These are phyloP conservation scores for Pouteria glomerata DNA, from an alignment of 148 eudicot genomes.

Conservation along the genomic window DNA sequence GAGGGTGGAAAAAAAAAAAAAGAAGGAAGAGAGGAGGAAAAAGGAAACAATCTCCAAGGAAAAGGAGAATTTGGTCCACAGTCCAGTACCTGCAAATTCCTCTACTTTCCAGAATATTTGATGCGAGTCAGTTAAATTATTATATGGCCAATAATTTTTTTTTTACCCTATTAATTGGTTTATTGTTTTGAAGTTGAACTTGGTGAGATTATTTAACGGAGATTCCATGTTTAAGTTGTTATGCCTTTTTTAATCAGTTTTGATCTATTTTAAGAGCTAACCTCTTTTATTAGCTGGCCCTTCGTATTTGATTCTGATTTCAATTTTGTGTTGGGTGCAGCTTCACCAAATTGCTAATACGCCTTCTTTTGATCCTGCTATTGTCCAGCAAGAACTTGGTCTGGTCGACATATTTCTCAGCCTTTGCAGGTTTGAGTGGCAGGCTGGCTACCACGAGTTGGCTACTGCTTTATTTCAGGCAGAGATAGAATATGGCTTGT, in stretches of 20 bases:
- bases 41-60: neutral
- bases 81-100: neutral
- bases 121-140: neutral
- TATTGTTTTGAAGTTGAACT: neutral
- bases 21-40: too few relatives aligned
- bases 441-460: constrained; percentile 91
- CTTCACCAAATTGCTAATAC: constrained; percentile 33
- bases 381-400: constrained; percentile 62
- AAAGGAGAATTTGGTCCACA: neutral
- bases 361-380: constrained; percentile 32
- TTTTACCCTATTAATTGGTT: neutral
- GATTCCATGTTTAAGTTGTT: neutral
- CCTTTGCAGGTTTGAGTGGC: constrained; percentile 97
- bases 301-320: neutral
- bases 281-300: neutral
- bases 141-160: neutral
- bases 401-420: constrained; percentile 72
- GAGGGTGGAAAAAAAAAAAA: too few relatives aligned
- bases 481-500: constrained; percentile 80
- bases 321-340: constrained; percentile 35
- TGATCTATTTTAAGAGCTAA: neutral
- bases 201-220: neutral
- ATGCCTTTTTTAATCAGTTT: neutral
- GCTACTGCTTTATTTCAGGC: constrained; percentile 96
- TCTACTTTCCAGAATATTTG: neutral